phyloP scores from a whole-genome alignment of 805 yeast genomes.

The Hanseniaspora jakobsenii region DNA sequence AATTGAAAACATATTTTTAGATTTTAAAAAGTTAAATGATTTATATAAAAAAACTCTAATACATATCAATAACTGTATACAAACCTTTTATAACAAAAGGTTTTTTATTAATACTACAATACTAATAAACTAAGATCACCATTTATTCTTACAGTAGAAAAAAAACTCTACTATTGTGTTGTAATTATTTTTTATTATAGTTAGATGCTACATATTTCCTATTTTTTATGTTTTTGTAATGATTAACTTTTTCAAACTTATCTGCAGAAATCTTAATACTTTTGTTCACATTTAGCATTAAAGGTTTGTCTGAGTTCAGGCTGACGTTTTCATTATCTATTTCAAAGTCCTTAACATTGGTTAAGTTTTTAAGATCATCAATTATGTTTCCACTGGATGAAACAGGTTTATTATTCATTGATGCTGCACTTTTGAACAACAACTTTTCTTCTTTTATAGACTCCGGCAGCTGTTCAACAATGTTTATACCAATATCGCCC shows the following conservation, averaged over 20 bases:
- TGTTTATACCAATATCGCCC: neutral
- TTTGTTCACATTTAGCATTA: constrained; percentile 5
- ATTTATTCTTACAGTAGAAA: too few species aligned
- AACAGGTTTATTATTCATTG: neutral
- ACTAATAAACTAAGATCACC: too few species aligned
- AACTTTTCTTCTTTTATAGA: constrained; percentile 2
- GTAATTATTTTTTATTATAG: neutral
- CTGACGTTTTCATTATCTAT: neutral
- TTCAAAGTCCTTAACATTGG: constrained; percentile 1
- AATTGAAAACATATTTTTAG: too few species aligned
- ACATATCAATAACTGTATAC: too few species aligned
- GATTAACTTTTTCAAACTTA: constrained; percentile 10
- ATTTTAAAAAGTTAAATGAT: too few species aligned
- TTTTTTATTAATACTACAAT: too few species aligned
- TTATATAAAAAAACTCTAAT: too few species aligned
- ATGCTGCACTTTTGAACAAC: constrained; percentile 13
- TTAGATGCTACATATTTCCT: constrained; percentile 12
- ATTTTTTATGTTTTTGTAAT: constrained; percentile 7
- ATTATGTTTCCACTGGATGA: neutral
- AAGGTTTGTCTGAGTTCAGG: constrained; percentile 1
- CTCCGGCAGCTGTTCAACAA: constrained; percentile 2
- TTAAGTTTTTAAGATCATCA: neutral
- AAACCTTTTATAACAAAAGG: too few species aligned
- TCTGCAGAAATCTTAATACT: constrained; percentile 13
- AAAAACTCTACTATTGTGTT: neutral